Evolutionary conservation across 345 rosid genomes (phyloP), one percentile per base, ranked within the genome.

Genomic region (Boechera retrofracta): DNA sequence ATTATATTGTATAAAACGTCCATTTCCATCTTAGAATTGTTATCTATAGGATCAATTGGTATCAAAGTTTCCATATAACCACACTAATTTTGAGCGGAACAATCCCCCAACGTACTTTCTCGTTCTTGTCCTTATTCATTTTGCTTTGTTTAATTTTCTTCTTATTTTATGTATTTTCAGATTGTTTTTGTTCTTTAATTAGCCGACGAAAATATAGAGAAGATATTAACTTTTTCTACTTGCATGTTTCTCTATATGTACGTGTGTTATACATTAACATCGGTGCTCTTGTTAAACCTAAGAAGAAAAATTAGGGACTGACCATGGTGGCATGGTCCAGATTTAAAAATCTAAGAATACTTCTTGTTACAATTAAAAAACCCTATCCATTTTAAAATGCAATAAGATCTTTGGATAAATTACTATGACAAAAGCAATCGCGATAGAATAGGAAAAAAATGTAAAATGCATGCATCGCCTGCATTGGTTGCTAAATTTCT

Each of bases 391-490:
- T 16, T 33, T 10, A 51, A 35, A 26, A 55, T 62, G 71, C 51
- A 47, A 32, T 12, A 67, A 68, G 32, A 69, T 69, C 69, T 33
- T 69, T 62, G 4, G 63, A 69, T 42, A 33, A 76, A 42, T 42
- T 53, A 42, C 31, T 5, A 63, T 69, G 75, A 77, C 80, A 53
- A 45, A 33, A 62, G 75, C 71, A 69, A 77, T 69, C 75, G 58
- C 41, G 33, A 42, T 42, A 38, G 5, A 77, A 47, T 10, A 64
- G 67, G 53, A 29, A 62, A 70, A 32, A 55, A 45, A 36, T 71
- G 67, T 71, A 64, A 64, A 55, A 71, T 45, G 76, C 76, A 77
- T 77, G 80, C 47, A 71, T 71, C 66, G 49, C 64, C 59, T 55
- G 59, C 44, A 33, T 71, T 70, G 52, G 61, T 55, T 71, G 36